phyloP scores from a whole-genome alignment of 352 stramenopile genomes.

The Globisporangium spiculum region DNA sequence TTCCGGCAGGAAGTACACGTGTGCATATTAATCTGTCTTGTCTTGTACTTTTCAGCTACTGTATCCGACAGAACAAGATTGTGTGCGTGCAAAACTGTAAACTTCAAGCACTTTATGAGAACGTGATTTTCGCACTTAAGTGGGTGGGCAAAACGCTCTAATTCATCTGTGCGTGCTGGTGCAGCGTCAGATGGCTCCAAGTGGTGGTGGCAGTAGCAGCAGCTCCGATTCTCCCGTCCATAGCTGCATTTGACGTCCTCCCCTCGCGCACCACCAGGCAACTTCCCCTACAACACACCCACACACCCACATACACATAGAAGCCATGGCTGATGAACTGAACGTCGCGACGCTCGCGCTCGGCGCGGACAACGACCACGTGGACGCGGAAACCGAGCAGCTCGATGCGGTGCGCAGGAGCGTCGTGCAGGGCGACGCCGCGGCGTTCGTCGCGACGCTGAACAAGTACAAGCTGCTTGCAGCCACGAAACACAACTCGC shows the following conservation, averaged over 20 bases:
- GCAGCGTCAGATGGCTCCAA: slow-evolving; percentile 5
- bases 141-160: not conserved
- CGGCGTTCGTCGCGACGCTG: slow-evolving; percentile 39
- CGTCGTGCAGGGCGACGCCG: slow-evolving; percentile 49
- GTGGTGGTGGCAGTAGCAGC: slow-evolving; percentile 5
- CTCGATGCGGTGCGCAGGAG: slow-evolving; percentile 59
- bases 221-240: not conserved
- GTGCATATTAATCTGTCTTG: not conserved
- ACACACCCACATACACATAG: slow-evolving; percentile 3
- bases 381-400: slow-evolving; percentile 30
- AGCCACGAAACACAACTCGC: slow-evolving; percentile 28
- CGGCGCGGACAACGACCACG: slow-evolving; percentile 28
- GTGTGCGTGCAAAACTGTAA: not conserved
- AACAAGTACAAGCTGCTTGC: slow-evolving; percentile 24
- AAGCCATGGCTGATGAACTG: slow-evolving; percentile 35
- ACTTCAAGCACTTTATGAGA: not conserved
- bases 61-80: not conserved
- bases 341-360: slow-evolving; percentile 47
- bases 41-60: not conserved
- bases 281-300: not conserved
- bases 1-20: not conserved
- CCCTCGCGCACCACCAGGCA: not conserved
- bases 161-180: not conserved
- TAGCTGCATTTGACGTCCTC: not conserved
- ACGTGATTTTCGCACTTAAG: slow-evolving; percentile 1